Percentiles rank a stretch among this genome's conserved stretches.
Conservation (phyloP, 345 rosid species). For the Physaria fendleri region DNA sequence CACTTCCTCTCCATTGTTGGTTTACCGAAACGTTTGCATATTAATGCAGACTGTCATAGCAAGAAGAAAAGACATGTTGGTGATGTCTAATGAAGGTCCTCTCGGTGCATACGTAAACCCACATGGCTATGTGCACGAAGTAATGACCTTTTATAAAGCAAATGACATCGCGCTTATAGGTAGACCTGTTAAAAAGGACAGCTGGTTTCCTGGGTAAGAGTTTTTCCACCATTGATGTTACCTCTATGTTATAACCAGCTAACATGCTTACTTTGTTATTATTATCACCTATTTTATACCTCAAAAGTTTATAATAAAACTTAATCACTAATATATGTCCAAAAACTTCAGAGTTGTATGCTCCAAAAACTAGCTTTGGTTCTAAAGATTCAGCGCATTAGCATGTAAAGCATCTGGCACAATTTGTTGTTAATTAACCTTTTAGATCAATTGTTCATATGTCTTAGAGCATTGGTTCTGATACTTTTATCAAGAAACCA, state of each 20-base stretch:
- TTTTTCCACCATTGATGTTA: not conserved
- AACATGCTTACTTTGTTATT: not conserved
- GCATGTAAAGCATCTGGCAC: not conserved
- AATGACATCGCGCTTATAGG: slow-evolving; percentile 57
- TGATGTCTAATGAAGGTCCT: slow-evolving; percentile 96
- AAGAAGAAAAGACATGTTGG: slow-evolving; percentile 90
- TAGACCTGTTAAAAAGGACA: slow-evolving; percentile 46
- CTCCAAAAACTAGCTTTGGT: not conserved
- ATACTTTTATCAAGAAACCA: not conserved
- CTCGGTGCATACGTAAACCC: slow-evolving; percentile 92
- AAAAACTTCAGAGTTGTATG: not conserved
- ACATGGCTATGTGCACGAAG: slow-evolving; percentile 67
- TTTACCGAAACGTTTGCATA: not conserved
- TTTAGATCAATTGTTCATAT: not conserved
- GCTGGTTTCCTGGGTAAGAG: slow-evolving; percentile 99
- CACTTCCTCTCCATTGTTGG: not conserved
- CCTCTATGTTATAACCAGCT: not conserved
- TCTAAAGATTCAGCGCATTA: not conserved
- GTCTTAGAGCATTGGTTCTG: not conserved
- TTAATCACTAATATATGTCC: not conserved
- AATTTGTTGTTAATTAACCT: not conserved
- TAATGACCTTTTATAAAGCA: slow-evolving; percentile 67
- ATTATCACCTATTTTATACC: not conserved
- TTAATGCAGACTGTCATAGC: slow-evolving; percentile 60
- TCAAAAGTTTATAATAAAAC: not conserved